Evolutionary conservation across 805 yeast genomes (phyloP).

Genomic region (Alloascoidea africana): DNA sequence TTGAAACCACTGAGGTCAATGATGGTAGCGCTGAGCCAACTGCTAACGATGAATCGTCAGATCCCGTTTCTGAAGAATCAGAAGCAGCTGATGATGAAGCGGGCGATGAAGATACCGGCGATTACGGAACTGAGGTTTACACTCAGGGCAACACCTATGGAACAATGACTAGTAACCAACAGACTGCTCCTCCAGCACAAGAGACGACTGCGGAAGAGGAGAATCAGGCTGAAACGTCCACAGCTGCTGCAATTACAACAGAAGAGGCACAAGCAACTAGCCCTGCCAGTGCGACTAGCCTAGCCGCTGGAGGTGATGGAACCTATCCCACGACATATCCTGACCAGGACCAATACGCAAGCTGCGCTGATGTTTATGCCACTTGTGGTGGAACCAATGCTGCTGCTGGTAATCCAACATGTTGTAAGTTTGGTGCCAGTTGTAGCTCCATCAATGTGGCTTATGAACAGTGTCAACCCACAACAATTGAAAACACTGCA

Average conservation of each 20-base stretch:
- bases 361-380: conserved; percentile 1
- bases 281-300: neutral
- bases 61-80: too few species aligned
- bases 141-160: neutral
- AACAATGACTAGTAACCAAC: too few species aligned
- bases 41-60: too few species aligned
- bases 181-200: too few species aligned
- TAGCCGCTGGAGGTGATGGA: neutral
- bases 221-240: neutral
- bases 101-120: too few species aligned
- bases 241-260: conserved; percentile 1
- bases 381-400: neutral
- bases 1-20: too few species aligned
- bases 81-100: too few species aligned
- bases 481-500: neutral
- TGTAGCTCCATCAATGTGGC: neutral
- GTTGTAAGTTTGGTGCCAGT: neutral
- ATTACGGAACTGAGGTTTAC: neutral
- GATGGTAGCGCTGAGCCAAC: too few species aligned
- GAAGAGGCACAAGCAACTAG: neutral
- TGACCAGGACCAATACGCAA: neutral
- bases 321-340: neutral
- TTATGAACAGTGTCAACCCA: neutral
- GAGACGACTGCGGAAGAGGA: neutral
- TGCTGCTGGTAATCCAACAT: neutral